Evolutionary conservation across 106 monocot species (phyloP), one percentile per base, ranked within the genome.

Genomic region (Triglochin maritima): DNA sequence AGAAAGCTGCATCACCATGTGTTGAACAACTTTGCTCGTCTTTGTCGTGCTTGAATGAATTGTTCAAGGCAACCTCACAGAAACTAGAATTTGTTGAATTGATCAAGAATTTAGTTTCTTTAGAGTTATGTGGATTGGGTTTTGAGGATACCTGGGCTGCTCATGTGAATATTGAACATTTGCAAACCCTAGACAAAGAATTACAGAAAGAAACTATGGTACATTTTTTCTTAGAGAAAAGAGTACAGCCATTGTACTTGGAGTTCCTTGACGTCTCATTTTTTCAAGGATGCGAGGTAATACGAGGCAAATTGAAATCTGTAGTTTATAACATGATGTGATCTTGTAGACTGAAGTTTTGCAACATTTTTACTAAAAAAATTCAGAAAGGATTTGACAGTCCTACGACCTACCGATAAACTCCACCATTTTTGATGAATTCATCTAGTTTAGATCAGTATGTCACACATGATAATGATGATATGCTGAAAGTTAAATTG

Each of bases 281-380:
- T 45, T 83, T 78, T 67, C 67, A 61, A 57, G 96, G 91, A 84
- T 78, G 72, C 70, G 88, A 87, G 96, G 96, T 91, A 69, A 47
- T 6, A 54, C 11, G 3, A n/a, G n/a, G n/a, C n/a, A n/a, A n/a
- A n/a, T n/a, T n/a, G n/a, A n/a, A n/a, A n/a, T n/a, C n/a, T n/a
- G n/a, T n/a, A n/a, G n/a, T n/a, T n/a, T n/a, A n/a, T n/a, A n/a
- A n/a, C n/a, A n/a, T n/a, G n/a, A n/a, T n/a, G n/a, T n/a, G n/a
- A n/a, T n/a, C n/a, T n/a, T n/a, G n/a, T n/a, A n/a, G n/a, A n/a
- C n/a, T n/a, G n/a, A n/a, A n/a, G n/a, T n/a, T n/a, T n/a, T n/a
- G n/a, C n/a, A n/a, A n/a, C n/a, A n/a, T n/a, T n/a, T n/a, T n/a
- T n/a, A n/a, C n/a, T n/a, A n/a, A n/a, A n/a, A n/a, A n/a, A n/a